Evolutionary conservation across 371 early-diverging fungal genomes (phyloP).

Genomic region (Cladochytrium tenue): DNA sequence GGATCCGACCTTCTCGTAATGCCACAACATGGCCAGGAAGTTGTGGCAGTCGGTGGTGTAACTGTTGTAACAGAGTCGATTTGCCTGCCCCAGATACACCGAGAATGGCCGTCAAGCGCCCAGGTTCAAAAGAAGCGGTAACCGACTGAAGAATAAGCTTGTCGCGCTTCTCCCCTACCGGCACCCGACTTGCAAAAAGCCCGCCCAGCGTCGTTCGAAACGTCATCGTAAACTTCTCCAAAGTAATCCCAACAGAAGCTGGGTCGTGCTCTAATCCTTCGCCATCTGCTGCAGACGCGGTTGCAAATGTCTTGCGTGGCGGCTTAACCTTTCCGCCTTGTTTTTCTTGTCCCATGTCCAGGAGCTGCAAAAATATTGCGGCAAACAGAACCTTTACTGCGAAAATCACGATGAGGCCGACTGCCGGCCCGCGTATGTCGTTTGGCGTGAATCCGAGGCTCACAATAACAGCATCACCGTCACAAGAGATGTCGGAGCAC

Average conservation of each 20-base stretch:
- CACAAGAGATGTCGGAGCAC: conserved; percentile 29
- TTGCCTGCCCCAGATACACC: conserved; percentile 83
- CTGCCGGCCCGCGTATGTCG: conserved; percentile 5
- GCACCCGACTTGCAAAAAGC: not conserved
- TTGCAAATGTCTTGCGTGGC: not conserved
- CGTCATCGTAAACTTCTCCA: conserved; percentile 19
- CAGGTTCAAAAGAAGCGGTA: conserved; percentile 59
- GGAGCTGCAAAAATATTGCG: conserved; percentile 6
- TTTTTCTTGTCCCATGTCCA: conserved; percentile 7
- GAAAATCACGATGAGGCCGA: conserved; percentile 7
- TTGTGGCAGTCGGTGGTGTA: conserved; percentile 40
- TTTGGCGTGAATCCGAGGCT: conserved; percentile 7
- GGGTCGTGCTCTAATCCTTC: conserved; percentile 10
- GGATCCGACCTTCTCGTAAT: conserved; percentile 22
- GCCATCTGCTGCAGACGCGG: not conserved
- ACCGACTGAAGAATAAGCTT: conserved; percentile 54
- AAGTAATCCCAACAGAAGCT: conserved; percentile 16
- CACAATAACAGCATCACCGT: conserved; percentile 28
- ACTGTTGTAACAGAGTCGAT: conserved; percentile 67
- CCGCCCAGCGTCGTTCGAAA: not conserved
- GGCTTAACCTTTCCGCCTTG: not conserved
- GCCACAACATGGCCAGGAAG: conserved; percentile 16
- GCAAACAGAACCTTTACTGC: conserved; percentile 6
- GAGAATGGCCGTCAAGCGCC: conserved; percentile 72
- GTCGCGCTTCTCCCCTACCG: too few relatives aligned